Percentiles rank a stretch among this genome's conserved stretches.
Evolutionary conservation across 257 asterid species (phyloP).

Genomic region (Cynanchum wilfordii): DNA sequence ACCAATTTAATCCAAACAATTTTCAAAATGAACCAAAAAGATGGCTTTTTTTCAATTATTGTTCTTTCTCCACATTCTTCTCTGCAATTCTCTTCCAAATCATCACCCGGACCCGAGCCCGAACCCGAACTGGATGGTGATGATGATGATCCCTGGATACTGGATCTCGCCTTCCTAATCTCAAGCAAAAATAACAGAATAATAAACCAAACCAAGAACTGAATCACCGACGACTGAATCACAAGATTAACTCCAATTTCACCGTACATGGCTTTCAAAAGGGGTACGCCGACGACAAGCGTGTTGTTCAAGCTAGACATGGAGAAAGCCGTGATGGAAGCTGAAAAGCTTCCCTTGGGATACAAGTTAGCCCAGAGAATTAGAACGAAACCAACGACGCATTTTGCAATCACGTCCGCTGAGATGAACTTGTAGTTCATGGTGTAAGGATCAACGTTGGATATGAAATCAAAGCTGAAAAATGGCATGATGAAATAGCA

Average conservation of each 20-base stretch:
- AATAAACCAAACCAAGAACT: conserved; percentile 26
- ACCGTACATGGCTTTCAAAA: conserved; percentile 36
- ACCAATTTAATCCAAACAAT: conserved; percentile 40
- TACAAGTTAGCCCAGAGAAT: conserved; percentile 21
- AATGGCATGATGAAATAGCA: conserved; percentile 31
- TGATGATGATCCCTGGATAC: not conserved
- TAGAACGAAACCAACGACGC: not conserved
- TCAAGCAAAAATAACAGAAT: conserved; percentile 24
- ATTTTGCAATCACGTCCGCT: conserved; percentile 20
- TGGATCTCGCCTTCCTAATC: conserved; percentile 10
- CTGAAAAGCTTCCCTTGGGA: conserved; percentile 14
- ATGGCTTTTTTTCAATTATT: not conserved
- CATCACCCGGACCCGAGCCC: not conserved
- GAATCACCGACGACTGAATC: conserved; percentile 28
- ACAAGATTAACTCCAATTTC: conserved; percentile 25
- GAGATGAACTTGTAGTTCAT: conserved; percentile 16
- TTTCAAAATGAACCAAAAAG: conserved; percentile 27
- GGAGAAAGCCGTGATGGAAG: conserved; percentile 27
- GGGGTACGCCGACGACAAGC: conserved; percentile 40
- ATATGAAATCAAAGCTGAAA: conserved; percentile 25
- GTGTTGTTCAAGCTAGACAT: conserved; percentile 25
- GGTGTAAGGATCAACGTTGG: conserved; percentile 18
- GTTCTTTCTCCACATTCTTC: not conserved
- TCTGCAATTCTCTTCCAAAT: conserved; percentile 1
- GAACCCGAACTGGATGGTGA: no score